Evolutionary conservation across 2,329 filamentous ascomycete genomes (phyloP).

Genomic region (Leptographium galeiforme): DNA sequence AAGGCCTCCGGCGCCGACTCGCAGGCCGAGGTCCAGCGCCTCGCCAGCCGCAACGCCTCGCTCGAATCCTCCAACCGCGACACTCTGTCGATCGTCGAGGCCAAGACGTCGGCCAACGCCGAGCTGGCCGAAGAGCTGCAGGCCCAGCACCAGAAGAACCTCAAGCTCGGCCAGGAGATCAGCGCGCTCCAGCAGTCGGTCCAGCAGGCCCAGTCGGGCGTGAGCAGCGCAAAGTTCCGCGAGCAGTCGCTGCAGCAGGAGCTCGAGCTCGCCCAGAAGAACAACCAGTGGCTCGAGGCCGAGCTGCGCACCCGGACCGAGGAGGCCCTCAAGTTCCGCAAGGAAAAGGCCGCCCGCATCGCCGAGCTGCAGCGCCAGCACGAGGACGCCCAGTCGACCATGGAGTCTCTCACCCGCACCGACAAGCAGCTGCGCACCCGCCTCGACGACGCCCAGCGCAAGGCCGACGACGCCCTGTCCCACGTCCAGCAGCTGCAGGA

Average conservation of each 20-base stretch:
- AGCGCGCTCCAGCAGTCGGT: constrained; percentile 69
- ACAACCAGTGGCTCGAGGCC: constrained; percentile 83
- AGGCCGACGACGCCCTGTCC: constrained; percentile 69
- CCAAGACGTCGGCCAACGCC: constrained; percentile 78
- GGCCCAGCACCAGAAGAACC: constrained; percentile 75
- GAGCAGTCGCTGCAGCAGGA: constrained; percentile 87
- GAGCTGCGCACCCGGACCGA: constrained; percentile 83
- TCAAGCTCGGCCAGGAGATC: constrained; percentile 73
- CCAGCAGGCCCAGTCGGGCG: constrained; percentile 67
- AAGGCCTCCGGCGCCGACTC: constrained; percentile 64
- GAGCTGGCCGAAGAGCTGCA: constrained; percentile 75
- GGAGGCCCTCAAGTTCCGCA: constrained; percentile 80
- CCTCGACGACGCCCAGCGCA: constrained; percentile 71
- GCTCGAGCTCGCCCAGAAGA: constrained; percentile 74
- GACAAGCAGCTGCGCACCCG: constrained; percentile 71
- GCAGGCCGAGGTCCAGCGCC: constrained; percentile 58
- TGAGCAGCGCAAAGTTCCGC: constrained; percentile 73
- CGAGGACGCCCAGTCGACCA: constrained; percentile 66
- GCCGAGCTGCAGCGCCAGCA: constrained; percentile 77
- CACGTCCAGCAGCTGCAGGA: constrained; percentile 81
- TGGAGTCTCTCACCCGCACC: constrained; percentile 65
- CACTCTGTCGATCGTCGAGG: constrained; percentile 75
- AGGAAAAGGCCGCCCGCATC: constrained; percentile 85
- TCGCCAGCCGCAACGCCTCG: constrained; percentile 71
- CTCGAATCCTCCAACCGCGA: constrained; percentile 89